Evolutionary conservation across 768 basidiomycete species (phyloP).

Genomic region (Artomyces pyxidatus): DNA sequence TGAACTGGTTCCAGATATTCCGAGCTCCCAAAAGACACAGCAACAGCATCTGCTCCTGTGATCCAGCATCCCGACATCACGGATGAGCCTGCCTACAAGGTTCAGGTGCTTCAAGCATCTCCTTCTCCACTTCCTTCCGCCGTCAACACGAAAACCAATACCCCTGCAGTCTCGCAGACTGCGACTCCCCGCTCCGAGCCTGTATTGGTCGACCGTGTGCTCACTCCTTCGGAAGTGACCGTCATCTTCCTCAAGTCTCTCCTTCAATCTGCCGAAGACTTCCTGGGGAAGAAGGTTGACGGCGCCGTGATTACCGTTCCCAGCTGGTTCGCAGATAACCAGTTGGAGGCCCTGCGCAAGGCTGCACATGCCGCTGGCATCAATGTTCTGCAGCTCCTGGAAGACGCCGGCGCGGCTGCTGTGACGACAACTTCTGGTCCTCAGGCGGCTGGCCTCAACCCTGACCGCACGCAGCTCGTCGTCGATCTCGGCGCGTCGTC

Average conservation of each 20-base stretch:
- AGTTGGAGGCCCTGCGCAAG: slow-evolving; percentile 60
- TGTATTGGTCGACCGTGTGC: slow-evolving; percentile 52
- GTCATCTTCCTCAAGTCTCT: slow-evolving; percentile 82
- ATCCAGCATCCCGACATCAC: slow-evolving; percentile 67
- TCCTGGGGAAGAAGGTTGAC: slow-evolving; percentile 69
- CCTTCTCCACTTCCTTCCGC: slow-evolving; percentile 55
- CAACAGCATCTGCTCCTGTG: slow-evolving; percentile 55
- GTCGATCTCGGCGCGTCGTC: slow-evolving; percentile 78
- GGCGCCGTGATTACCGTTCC: slow-evolving; percentile 85
- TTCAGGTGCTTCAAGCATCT: slow-evolving; percentile 71
- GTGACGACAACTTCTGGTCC: slow-evolving; percentile 33
- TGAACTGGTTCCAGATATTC: slow-evolving; percentile 69
- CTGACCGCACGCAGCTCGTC: slow-evolving; percentile 71
- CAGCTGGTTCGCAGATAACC: slow-evolving; percentile 58
- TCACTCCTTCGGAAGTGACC: slow-evolving; percentile 79
- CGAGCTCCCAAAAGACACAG: slow-evolving; percentile 50
- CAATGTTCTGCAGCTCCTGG: slow-evolving; percentile 76
- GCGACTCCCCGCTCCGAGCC: slow-evolving; percentile 72
- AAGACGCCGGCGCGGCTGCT: slow-evolving; percentile 77
- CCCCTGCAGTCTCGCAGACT: slow-evolving; percentile 57
- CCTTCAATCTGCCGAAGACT: slow-evolving; percentile 81
- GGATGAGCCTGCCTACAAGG: slow-evolving; percentile 77
- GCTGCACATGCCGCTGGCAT: slow-evolving; percentile 80
- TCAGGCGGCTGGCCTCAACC: slow-evolving; percentile 32
- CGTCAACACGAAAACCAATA: slow-evolving; percentile 40